Evolutionary conservation across 2,329 filamentous ascomycete species (phyloP).

Genomic region (Verticillium longisporum): DNA sequence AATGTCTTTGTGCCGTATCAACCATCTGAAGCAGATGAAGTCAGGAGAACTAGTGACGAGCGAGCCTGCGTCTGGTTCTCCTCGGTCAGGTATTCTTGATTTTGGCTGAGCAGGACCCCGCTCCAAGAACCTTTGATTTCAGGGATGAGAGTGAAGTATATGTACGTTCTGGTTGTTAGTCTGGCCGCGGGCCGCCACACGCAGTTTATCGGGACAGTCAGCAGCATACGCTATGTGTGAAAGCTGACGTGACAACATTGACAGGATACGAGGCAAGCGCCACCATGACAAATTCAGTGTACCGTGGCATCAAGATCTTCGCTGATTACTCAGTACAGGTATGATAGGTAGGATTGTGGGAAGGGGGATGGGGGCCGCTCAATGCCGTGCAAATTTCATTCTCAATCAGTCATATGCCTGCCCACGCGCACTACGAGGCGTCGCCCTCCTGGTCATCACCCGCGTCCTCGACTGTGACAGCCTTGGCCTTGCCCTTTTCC

Average conservation of each 20-base stretch:
- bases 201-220: too few relatives aligned
- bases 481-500: constrained; percentile 35
- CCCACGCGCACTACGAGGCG: constrained; percentile 3
- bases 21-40: too few relatives aligned
- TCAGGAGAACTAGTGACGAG: too few relatives aligned
- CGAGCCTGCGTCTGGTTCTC: too few relatives aligned
- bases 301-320: not conserved
- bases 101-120: too few relatives aligned
- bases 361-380: not conserved
- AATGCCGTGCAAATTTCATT: not conserved
- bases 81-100: too few relatives aligned
- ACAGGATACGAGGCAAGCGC: not conserved
- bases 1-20: too few relatives aligned
- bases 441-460: constrained; percentile 25
- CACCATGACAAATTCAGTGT: not conserved
- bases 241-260: not conserved
- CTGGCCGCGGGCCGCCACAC: too few relatives aligned
- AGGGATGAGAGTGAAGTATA: too few relatives aligned
- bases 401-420: not conserved
- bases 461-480: constrained; percentile 39
- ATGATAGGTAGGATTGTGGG: not conserved
- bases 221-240: too few relatives aligned
- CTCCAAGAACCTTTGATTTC: too few relatives aligned
- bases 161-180: too few relatives aligned
- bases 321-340: not conserved